Base-by-base conservation (phyloP, 768 basidiomycete genomes). In the Leccinum barrowsii region DNA sequence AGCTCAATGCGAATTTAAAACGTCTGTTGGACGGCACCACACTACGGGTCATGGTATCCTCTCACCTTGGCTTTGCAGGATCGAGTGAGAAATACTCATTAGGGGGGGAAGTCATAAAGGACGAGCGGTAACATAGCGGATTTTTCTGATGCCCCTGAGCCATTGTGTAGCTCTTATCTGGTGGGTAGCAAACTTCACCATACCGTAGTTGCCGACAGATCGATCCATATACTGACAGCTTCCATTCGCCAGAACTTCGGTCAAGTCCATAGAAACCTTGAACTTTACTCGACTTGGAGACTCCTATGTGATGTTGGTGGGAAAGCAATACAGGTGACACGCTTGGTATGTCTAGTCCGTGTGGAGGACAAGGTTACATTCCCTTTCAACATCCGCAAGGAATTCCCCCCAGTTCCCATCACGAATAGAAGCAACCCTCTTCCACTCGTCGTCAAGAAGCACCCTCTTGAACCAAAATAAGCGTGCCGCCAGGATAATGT, bases 41-140 rank as follows among this genome's bases (percentile, higher is more conserved):
- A 11, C 50, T 34, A 22, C 10, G 22, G 26, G 5, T 5, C 7
- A 10, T 2, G 46, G 8, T 52, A 24, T n/a, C 7, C 4, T 59
- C 55, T 8, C 2, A 63, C 79, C 77, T 76, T 21, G 75, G 64
- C 56, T 71, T 80, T 58, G 69, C 74, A 7, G 71, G 63, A 53
- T 78, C 78, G 8, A 71, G 70, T 1, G 77, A 70, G 70, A 71
- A 77, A 3, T 13, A 56, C 22, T 68, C 69, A 1, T 63, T 67
- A 0, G 72, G 69, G 6, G 17, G 74, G 70, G 26, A 74, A 69
- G 17, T 78, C 77, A 26, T 76, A 76, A 54, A 78, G 65, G 52
- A 67, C 59, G n/a, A 77, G 70, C 1, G 70, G 63, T 12, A 63
- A 50, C 70, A 71, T 73, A 2, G 28, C 44, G 22, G n/a, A 22